Conservation (phyloP, 2,329 filamentous ascomycete genomes). For the Aspergillus viridinutans region DNA sequence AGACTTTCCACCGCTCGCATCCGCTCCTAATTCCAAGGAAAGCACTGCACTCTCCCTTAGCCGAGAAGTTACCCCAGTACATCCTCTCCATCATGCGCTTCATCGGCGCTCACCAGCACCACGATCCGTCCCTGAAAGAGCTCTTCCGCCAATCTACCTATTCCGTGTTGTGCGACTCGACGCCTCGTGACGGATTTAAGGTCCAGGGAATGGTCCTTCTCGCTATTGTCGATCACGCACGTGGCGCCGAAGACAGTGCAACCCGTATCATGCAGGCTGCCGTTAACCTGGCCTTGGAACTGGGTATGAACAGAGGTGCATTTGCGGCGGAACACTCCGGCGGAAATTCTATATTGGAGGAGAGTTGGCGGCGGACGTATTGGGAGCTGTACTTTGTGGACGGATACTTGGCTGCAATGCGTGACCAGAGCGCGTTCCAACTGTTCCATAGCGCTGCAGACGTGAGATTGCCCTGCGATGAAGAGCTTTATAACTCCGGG, state of each 20-base stretch:
- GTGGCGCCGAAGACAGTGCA: constrained; percentile 22
- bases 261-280: constrained; percentile 52
- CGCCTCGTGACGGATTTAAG: constrained; percentile 24
- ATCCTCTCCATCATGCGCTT: constrained; percentile 48
- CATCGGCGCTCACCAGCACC: constrained; percentile 48
- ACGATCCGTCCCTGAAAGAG: constrained; percentile 22
- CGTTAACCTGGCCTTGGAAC: constrained; percentile 64
- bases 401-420: constrained; percentile 70
- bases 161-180: constrained; percentile 5
- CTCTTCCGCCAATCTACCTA: constrained; percentile 17
- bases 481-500: constrained; percentile 48
- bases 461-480: constrained; percentile 71
- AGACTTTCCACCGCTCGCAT: constrained; percentile 48
- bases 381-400: constrained; percentile 75
- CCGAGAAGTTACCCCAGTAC: constrained; percentile 36
- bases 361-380: constrained; percentile 82
- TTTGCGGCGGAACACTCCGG: constrained; percentile 42
- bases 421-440: constrained; percentile 12
- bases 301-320: constrained; percentile 64
- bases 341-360: constrained; percentile 64
- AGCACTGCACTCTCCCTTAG: constrained; percentile 19
- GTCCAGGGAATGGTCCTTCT: constrained; percentile 31
- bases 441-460: constrained; percentile 49
- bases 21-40: constrained; percentile 48
- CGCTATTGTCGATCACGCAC: constrained; percentile 26